Base-by-base conservation (phyloP, 768 basidiomycete genomes). In the Collybia sordida region DNA sequence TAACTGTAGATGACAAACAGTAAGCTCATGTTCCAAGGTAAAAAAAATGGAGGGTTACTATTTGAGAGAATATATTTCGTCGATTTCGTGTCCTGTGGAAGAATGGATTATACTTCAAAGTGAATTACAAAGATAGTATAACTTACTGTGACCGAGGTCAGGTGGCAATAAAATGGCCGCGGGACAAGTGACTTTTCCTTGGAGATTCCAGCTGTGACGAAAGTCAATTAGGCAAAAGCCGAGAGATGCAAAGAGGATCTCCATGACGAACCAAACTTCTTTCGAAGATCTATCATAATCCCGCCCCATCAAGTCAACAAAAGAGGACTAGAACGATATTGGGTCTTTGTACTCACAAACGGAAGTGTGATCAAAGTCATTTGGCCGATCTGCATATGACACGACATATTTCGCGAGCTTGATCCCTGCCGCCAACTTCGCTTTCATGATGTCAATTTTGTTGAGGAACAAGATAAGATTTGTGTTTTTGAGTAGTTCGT, bases 391-490 rank as follows among this genome's bases (percentile, higher is more conserved):
- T 7, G 78, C 80, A 59, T 85, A 90, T 41, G 84, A 87, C 41
- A 85, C 78, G 24, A 90, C 86, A 57, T 85, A 86, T 61, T 85
- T 83, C 27, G 74, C 67, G 24, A 90, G 68, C 51, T 75, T 74
- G 49, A 87, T 75, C 24, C 88, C 88, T 1, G 85, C 74, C 17
- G 71, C 67, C 9, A 90, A 78, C 59, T 90, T 90, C 39, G 73
- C 58, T 52, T 79, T 79, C 47, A 91, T 68, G 51, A 90, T 86
- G 59, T 90, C 88, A 51, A 85, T 85, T 63, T 92, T 92, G 70
- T 91, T 92, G 45, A 92, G 72, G 72, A 91, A 92, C 40, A 91
- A 73, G 52, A 91, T 85, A 27, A 90, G 72, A 55, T 88, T 85
- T 24, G 90, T 87, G 39, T 78, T 72, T 38, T 80, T 81, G 4